Base-by-base conservation (phyloP, 164 flowering plant species). In the Protea cynaroides region DNA sequence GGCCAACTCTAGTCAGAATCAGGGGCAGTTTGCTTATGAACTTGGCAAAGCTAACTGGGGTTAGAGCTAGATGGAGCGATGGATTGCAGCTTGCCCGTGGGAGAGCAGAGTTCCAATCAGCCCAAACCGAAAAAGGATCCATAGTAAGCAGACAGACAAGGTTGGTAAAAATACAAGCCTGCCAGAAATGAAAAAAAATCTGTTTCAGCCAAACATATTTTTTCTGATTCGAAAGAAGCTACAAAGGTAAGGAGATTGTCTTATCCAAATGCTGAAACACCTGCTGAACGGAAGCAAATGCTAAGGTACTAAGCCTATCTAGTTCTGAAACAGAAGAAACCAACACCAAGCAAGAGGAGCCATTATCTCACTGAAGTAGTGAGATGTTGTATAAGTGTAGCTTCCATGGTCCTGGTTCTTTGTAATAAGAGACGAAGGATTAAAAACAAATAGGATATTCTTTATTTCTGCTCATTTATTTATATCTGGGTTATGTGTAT, bases 61-160 rank as follows among this genome's bases (percentile, higher is more conserved):
- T 47, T 94, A 97, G 98, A 92, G 96, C 75, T 91, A 97, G 99
- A 84, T 65, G 78, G 97, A 94, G 58, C 86, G 95, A 3, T 94
- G 96, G 97, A 81, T 94, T 59, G 90, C 95, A 55, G 97, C 85
- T 63, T 84, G 94, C 12, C 99, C 97, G 29, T 91, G 97, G 97
- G 99, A 94, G 73, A 82, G 74, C 62, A 83, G 95, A 63, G 71
- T 85, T 54, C 65, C 76, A 15, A 14, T 49, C 68, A 65, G 24
- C 70, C 78, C 10, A 62, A 80, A 76, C 70, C 85, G 89, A 23
- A 80, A 74, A 68, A 89, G 84, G 71, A 57, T 63, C 11, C 71
- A 36, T 19, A 76, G 52, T 53, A 79, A 40, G 64, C 83, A 59
- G 53, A 46, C 66, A 4, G 78, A 61, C 60, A 80, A 76, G 49